A percentile compares a stretch with the other conserved stretches of the same genome.
Conservation (phyloP, 1,284 basidiomycete species). For the Malassezia caprae region DNA sequence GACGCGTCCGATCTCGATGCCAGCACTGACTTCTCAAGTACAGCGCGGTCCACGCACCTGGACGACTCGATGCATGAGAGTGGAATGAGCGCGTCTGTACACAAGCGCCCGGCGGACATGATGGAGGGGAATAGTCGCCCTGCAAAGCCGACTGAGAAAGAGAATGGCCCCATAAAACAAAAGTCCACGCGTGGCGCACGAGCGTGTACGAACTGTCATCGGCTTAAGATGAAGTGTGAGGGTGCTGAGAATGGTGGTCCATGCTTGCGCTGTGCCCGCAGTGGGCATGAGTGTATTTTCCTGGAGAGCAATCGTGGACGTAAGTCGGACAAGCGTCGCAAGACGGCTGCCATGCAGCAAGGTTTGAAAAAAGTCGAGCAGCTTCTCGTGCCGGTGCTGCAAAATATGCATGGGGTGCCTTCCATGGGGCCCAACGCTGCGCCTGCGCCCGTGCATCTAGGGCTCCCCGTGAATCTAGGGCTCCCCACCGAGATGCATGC, state of each 20-base stretch:
- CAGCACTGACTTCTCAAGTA: background rate
- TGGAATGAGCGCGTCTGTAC: background rate
- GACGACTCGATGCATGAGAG: constrained; percentile 1
- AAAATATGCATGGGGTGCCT: constrained; percentile 21
- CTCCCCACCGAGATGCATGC: background rate
- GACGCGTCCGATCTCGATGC: background rate
- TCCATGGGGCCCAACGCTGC: background rate
- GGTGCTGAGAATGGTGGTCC: constrained; percentile 82
- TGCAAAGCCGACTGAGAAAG: background rate
- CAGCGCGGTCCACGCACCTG: background rate
- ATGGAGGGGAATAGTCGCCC: background rate
- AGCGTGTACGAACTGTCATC: constrained; percentile 84
- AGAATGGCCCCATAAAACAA: constrained; percentile 20
- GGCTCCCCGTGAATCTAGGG: background rate
- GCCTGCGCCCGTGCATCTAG: background rate
- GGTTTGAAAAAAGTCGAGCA: constrained; percentile 45
- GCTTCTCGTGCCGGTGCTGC: constrained; percentile 36
- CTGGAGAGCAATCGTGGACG: constrained; percentile 46
- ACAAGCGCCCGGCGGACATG: background rate
- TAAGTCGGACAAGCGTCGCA: constrained; percentile 42
- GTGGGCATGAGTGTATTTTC: constrained; percentile 43
- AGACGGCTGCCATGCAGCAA: constrained; percentile 40
- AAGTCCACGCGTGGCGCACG: constrained; percentile 52
- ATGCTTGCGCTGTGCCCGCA: constrained; percentile 58
- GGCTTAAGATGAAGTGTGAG: constrained; percentile 97